These are phyloP conservation scores for Pseudisothecium myosuroides DNA, from an alignment of 225 moss, liverwort and hornwort genomes.

Conservation along the genomic window DNA sequence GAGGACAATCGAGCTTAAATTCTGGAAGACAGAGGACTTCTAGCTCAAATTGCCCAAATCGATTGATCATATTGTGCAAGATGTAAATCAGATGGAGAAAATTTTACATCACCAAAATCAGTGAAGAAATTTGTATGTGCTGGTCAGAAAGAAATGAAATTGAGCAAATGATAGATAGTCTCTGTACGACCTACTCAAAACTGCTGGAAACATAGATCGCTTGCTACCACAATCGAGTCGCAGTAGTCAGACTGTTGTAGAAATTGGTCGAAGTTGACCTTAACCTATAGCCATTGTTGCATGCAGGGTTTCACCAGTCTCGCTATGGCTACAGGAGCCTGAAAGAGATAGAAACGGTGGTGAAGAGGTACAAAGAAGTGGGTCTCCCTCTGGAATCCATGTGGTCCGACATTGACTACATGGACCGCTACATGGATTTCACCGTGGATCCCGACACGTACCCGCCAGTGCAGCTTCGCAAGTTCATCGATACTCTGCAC, in stretches of 20 bases:
- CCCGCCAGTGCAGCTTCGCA: conserved; percentile 7
- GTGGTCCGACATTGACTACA: conserved; percentile 65
- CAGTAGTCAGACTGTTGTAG: not conserved
- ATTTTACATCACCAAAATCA: too few relatives aligned
- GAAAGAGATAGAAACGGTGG: conserved; percentile 31
- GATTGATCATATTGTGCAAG: not conserved
- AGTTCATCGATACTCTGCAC: conserved; percentile 60
- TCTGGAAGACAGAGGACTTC: not conserved
- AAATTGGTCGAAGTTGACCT: not conserved
- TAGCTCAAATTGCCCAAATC: not conserved
- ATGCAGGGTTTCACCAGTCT: conserved; percentile 52
- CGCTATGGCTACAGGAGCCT: conserved; percentile 44
- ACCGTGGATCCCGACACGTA: conserved; percentile 32
- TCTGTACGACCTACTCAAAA: not conserved
- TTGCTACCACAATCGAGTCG: not conserved
- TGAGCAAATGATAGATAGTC: not conserved
- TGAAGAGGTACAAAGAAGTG: conserved; percentile 30
- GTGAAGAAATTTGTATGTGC: not conserved
- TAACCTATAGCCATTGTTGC: not conserved
- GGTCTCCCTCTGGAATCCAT: conserved; percentile 37
- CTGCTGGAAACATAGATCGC: not conserved
- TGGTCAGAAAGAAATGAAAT: not conserved
- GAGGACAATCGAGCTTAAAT: not conserved
- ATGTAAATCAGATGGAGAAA: not conserved
- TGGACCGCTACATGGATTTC: conserved; percentile 51